Evolutionary conservation across 495 filamentous ascomycete species (phyloP).

Genomic region (Penicillium samsonianum): DNA sequence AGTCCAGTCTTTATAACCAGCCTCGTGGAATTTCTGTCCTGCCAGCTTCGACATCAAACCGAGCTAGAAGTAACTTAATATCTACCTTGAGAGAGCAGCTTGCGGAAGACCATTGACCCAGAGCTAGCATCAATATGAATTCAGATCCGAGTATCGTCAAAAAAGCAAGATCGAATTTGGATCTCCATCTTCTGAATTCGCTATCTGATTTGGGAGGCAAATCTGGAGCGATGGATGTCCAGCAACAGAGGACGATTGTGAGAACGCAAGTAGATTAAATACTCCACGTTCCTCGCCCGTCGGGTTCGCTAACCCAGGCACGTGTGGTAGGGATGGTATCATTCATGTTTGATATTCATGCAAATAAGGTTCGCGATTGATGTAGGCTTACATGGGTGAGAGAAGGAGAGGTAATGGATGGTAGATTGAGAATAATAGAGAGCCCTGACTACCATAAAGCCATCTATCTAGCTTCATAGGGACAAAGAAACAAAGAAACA

Average conservation of each 20-base stretch:
- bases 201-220: slow-evolving; percentile 23
- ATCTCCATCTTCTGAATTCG: slow-evolving; percentile 7
- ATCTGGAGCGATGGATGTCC: slow-evolving; percentile 33
- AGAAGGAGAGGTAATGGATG: too few relatives aligned
- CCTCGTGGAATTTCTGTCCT: slow-evolving; percentile 19
- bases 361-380: too few relatives aligned
- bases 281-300: slow-evolving; percentile 32
- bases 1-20: slow-evolving; percentile 32
- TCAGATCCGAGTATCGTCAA: slow-evolving; percentile 38
- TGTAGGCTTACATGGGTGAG: too few relatives aligned
- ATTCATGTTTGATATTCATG: not conserved
- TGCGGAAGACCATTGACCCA: slow-evolving; percentile 40
- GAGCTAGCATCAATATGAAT: slow-evolving; percentile 31
- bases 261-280: slow-evolving; percentile 34
- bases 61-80: not conserved
- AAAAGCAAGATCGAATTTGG: slow-evolving; percentile 30
- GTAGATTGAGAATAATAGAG: too few relatives aligned
- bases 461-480: too few relatives aligned
- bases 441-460: too few relatives aligned
- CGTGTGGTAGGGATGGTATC: not conserved
- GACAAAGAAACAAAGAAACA: too few relatives aligned
- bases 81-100: slow-evolving; percentile 27
- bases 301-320: slow-evolving; percentile 36
- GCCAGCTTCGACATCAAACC: not conserved
- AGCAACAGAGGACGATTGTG: slow-evolving; percentile 36